phyloP scores from a whole-genome alignment of 805 yeast species.

The Saccharomycopsis vini region DNA sequence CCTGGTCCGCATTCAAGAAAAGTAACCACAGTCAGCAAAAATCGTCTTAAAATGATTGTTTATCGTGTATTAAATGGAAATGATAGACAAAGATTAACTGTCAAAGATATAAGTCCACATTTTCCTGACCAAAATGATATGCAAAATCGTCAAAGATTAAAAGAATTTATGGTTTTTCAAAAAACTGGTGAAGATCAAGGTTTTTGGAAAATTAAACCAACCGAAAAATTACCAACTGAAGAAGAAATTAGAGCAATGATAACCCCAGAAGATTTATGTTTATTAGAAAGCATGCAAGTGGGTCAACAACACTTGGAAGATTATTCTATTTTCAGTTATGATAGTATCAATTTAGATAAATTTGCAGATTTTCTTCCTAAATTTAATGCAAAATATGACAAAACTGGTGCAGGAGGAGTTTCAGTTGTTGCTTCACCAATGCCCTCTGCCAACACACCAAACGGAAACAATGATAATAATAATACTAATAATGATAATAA shows the following conservation, averaged over 20 bases:
- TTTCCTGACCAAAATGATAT: constrained; percentile 96
- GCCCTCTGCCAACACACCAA: neutral
- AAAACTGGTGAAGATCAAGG: constrained; percentile 92
- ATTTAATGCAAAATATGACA: constrained; percentile 26
- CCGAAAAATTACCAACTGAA: constrained; percentile 61
- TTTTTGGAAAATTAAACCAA: constrained; percentile 77
- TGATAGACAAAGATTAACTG: constrained; percentile 65
- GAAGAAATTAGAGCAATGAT: constrained; percentile 76
- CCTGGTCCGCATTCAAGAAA: constrained; percentile 98
- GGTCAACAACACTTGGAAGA: constrained; percentile 89
- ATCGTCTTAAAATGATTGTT: constrained; percentile 87
- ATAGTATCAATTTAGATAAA: constrained; percentile 18
- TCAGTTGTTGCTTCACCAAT: neutral
- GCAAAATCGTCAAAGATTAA: constrained; percentile 91
- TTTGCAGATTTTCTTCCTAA: constrained; percentile 21
- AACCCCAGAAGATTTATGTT: constrained; percentile 81
- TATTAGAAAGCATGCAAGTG: constrained; percentile 85
- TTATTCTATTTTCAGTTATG: constrained; percentile 44
- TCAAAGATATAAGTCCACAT: constrained; percentile 81
- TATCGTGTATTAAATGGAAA: constrained; percentile 74
- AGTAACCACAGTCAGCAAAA: constrained; percentile 87
- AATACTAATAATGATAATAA: constrained; percentile 31
- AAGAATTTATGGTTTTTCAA: constrained; percentile 97
- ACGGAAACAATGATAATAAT: constrained; percentile 31
- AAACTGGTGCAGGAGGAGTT: neutral